phyloP scores from a whole-genome alignment of 2,329 filamentous ascomycete genomes.

The Monosporascus sp. region DNA sequence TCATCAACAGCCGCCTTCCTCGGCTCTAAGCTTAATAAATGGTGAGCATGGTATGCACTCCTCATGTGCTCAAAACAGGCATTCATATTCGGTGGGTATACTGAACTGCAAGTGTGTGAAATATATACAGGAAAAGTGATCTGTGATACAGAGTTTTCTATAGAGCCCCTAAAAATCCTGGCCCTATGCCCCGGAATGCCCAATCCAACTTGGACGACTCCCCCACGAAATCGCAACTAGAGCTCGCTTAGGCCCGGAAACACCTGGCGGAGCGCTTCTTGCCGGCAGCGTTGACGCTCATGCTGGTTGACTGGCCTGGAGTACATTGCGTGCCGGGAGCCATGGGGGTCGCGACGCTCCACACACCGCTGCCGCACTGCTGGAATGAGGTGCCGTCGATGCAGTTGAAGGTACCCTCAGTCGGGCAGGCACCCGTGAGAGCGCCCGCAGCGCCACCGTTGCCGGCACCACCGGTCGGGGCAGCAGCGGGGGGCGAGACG shows the following conservation, averaged over 20 bases:
- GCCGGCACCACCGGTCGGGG: constrained; percentile 16
- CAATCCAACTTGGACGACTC: too few species aligned
- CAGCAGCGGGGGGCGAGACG: constrained; percentile 18
- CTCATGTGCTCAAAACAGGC: too few species aligned
- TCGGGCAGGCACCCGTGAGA: constrained; percentile 37
- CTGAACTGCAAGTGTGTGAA: too few species aligned
- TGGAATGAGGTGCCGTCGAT: constrained; percentile 46
- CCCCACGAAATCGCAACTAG: too few species aligned
- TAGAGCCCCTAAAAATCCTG: too few species aligned
- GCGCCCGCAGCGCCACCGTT: constrained; percentile 13
- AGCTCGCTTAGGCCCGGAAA: constrained; percentile 19
- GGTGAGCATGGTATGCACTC: too few species aligned
- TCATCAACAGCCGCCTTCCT: too few species aligned
- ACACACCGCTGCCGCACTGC: constrained; percentile 48
- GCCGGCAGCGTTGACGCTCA: constrained; percentile 31
- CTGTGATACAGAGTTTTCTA: too few species aligned
- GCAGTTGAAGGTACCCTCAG: constrained; percentile 51
- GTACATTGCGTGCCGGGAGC: constrained; percentile 43
- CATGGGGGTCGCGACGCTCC: constrained; percentile 39
- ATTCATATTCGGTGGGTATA: too few species aligned
- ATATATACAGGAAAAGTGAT: too few species aligned
- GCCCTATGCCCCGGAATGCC: too few species aligned
- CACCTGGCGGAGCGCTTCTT: constrained; percentile 16
- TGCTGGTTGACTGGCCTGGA: constrained; percentile 32
- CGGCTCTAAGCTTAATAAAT: too few species aligned